Base-by-base conservation (phyloP, 2,329 filamentous ascomycete genomes). In the Aspergillus quadrilineatus region DNA sequence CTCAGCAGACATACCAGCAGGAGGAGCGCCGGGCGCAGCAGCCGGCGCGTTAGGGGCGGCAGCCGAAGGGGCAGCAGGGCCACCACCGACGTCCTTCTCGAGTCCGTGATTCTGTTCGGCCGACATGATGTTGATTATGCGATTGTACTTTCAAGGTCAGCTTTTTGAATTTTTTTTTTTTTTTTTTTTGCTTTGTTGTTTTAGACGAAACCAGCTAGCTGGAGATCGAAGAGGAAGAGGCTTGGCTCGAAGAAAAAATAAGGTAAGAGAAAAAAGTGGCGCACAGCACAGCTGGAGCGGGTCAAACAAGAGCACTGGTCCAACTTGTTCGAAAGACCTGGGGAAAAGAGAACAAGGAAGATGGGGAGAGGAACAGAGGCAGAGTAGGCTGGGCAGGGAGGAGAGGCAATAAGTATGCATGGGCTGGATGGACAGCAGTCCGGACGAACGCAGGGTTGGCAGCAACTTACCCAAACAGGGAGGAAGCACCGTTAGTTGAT, bases 21-120 rank as follows among this genome's bases (percentile, higher is more conserved):
- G 37, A 48, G 34, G 32, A 48, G 58, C 63, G 48, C 58, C 63
- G 54, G 54, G 53, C 55, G 52, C 51, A 64, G 54, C 43, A 32
- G 60, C 55, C 42, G 42, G 42, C 15, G 41, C 41, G 4, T 9
- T 9, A n/a, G 41, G 41, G 17, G 41, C 41, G 1, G 45, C n/a
- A 10, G 45, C 7, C 10, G 14, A 9, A 47, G 45, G 30, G 42
- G 50, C 42, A 47, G 52, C 44, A 37, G 56, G 53, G 50, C 58
- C 58, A 49, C 59, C 58, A 49, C 59, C 58, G 52, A 67, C 50
- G 48, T 73, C 69, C 70, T 73, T 73, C 56, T 73, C 70, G 36
- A 69, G 47, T 15, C 53, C 52, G 43, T 50, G 49, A 59, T 69
- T 60, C 43, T 60, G 50, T 52, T 63, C 60, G 29, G 58, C 57